phyloP scores from a whole-genome alignment of 495 filamentous ascomycete genomes.

The Penicilliopsis zonata region DNA sequence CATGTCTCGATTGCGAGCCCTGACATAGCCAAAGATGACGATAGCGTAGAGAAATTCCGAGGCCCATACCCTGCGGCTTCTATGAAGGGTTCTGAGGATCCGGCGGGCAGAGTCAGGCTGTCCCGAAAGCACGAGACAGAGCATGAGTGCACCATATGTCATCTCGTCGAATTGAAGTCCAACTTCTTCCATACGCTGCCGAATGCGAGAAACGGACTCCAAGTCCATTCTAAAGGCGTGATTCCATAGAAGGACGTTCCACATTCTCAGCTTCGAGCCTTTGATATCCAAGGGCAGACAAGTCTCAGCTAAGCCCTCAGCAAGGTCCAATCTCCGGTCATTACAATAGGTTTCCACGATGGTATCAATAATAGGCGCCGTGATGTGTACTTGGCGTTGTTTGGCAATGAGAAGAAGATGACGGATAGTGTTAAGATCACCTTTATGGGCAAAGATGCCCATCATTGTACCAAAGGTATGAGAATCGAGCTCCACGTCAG shows the following conservation, averaged over 20 bases:
- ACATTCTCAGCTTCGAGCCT: conserved; percentile 48
- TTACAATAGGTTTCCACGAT: conserved; percentile 59
- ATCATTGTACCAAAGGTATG: conserved; percentile 63
- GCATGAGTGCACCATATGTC: conserved; percentile 67
- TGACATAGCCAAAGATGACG: conserved; percentile 54
- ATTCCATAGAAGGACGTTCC: conserved; percentile 64
- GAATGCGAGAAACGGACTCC: conserved; percentile 42
- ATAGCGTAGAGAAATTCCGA: conserved; percentile 66
- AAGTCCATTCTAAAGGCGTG: conserved; percentile 57
- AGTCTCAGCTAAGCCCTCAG: conserved; percentile 46
- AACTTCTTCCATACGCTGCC: conserved; percentile 47
- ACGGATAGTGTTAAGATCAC: conserved; percentile 58
- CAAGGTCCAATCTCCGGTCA: conserved; percentile 44
- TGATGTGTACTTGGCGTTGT: conserved; percentile 24
- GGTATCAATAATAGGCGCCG: conserved; percentile 44
- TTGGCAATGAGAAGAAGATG: conserved; percentile 48
- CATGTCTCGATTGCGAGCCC: conserved; percentile 32
- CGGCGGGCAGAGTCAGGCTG: conserved; percentile 53
- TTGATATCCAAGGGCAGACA: conserved; percentile 24
- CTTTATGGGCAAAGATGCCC: conserved; percentile 53
- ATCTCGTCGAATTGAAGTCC: conserved; percentile 48
- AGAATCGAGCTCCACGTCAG: conserved; percentile 33
- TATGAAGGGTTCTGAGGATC: conserved; percentile 50
- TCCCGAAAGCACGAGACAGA: conserved; percentile 46
- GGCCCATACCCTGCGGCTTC: conserved; percentile 41